Base-by-base conservation (phyloP, 2,329 filamentous ascomycete genomes). In the Colletotrichum tamarilloi region DNA sequence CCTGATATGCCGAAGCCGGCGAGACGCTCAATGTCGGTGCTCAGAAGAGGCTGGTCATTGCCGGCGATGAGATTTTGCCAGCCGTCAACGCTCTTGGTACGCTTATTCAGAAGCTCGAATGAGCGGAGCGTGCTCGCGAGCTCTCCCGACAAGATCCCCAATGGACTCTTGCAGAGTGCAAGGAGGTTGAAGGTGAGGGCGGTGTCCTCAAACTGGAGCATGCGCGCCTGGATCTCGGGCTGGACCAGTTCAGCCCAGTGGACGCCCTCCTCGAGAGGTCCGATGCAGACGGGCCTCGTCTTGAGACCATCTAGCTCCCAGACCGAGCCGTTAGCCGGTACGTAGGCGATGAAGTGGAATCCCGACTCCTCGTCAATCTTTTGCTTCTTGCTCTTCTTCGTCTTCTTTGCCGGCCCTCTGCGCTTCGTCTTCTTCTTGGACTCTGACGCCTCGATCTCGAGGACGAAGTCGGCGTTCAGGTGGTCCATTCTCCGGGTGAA, bases 241-340 rank as follows among this genome's bases (percentile, higher is more conserved):
- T 87, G 87, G 1, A 91, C 93, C 7, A 92, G 81, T 1, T 84
- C 81, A 4, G 94, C 86, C 95, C 95, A 98, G 77, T 92, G 87
- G 5, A 49, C 63, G 12, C 57, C 76, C 26, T 82, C 84, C 82
- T 76, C 69, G 35, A 68, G 59, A 24, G 67, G 58, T 52, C 92
- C 92, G 68, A 95, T 85, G 68, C 87, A 88, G 42, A 91, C 88
- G 3, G 95, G 96, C 75, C 92, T 90, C 55, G 85, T 85, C 80
- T 95, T 91, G 26, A 98, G 85, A 5, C 96, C 96, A 81, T 98
- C 96, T 5, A 98, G 90, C 80, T 95, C 94, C 95, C 95, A 98
- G 16, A 98, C 89, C 68, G 90, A 86, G 2, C 90, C 92, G n/a
- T 89, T 87, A 16, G 91, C 89, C 2, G 94, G 94, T 35, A 98